Evolutionary conservation across 2,329 filamentous ascomycete species (phyloP), one percentile per base, ranked within the genome.

Genomic region (Microdochium bolleyi): DNA sequence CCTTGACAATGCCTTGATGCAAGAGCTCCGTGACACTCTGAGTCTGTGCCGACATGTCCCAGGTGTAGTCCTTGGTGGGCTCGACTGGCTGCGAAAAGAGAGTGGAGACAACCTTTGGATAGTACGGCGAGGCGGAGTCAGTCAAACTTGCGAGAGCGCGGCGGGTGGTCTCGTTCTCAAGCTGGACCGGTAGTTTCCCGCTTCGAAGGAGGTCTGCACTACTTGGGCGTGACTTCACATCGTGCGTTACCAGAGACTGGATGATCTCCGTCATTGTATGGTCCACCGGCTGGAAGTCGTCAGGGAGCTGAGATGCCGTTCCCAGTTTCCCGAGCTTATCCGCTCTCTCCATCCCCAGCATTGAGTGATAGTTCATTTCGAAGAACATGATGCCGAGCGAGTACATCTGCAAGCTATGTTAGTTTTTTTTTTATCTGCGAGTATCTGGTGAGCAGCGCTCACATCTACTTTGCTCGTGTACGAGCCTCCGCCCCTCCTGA

Each of bases 341-440:
- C 2, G 79, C 80, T 56, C 83, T 78, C 60, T 86, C 78, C 81
- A 86, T 85, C 3, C 82, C 83, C 11, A 75, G 59, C 64, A 85
- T 75, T 0, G 82, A 76, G 32, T 75, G 70, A 58, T 85, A 92
- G 63, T 88, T 95, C 94, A 99, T 99, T 69, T 99, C 94, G 60
- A 96, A 97, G 71, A 99, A 95, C 53, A 99, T 97, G 57, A 99
- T 88, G 0, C 94, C 94, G 44, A 99, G 77, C 0, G 92, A 96
- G 66, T 94, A 99, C 92, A 99, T 97, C 79, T 84, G 53, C n/a
- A n/a, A n/a, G n/a, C 0, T 34, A 7, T 0, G 8, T 11, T 30
- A n/a, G 51, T 65, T 54, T 62, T 58, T 13, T 60, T 52, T 55
- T 49, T 51, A 8, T 5, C 16, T 46, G 7, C 8, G 7, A 38